Conservation (phyloP, 2,329 filamentous ascomycete species). For the Coniochaeta sp. region DNA sequence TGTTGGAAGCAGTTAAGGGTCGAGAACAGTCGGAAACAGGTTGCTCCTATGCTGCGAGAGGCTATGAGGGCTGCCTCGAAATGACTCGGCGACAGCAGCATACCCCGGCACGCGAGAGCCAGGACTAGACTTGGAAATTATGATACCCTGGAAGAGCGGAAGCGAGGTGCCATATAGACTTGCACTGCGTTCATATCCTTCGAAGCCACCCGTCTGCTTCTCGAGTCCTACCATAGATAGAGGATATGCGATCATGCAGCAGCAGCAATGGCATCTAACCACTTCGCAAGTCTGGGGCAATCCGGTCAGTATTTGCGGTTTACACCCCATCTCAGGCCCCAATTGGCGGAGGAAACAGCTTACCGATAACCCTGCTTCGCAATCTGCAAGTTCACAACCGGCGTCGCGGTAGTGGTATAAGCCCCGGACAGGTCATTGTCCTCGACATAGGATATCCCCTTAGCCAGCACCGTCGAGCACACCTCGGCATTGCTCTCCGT, state of each 20-base stretch:
- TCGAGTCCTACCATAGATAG: neutral
- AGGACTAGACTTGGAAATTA: neutral
- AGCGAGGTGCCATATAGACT: neutral
- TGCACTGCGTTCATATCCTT: neutral
- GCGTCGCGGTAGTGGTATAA: slow-evolving; percentile 30
- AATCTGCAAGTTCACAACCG: slow-evolving; percentile 33
- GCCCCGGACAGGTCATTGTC: slow-evolving; percentile 28
- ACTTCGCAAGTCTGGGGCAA: slow-evolving; percentile 20
- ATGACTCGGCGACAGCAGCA: neutral
- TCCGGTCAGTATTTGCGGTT: slow-evolving; percentile 4
- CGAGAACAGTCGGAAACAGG: slow-evolving; percentile 58
- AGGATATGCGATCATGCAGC: neutral
- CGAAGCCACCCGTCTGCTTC: neutral
- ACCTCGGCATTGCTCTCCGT: slow-evolving; percentile 33
- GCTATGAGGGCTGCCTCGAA: slow-evolving; percentile 32
- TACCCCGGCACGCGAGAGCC: neutral
- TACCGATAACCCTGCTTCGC: slow-evolving; percentile 33
- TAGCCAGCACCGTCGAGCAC: slow-evolving; percentile 32
- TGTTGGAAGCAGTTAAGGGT: slow-evolving; percentile 62
- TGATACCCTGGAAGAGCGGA: neutral
- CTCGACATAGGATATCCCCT: slow-evolving; percentile 29
- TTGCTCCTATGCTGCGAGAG: slow-evolving; percentile 59
- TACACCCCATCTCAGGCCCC: neutral
- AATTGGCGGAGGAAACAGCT: neutral
- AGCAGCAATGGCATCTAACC: slow-evolving; percentile 22